phyloP scores from a whole-genome alignment of 148 eudicot genomes.

The Polygonum maritimum region DNA sequence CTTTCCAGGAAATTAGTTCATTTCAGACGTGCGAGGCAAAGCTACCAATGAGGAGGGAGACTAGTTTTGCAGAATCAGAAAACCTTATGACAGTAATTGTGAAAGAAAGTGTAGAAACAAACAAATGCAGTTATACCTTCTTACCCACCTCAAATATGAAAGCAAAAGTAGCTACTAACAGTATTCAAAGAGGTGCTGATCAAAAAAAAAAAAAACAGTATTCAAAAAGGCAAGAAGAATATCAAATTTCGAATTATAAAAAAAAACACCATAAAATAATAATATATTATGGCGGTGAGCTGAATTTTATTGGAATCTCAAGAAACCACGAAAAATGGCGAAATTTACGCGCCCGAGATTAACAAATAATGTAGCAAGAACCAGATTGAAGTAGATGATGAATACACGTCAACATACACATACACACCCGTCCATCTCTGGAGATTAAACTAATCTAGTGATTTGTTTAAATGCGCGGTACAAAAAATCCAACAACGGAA shows the following conservation, averaged over 20 bases:
- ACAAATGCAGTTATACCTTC: neutral
- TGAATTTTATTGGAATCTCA: neutral
- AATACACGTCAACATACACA: neutral
- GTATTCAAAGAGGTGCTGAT: no score
- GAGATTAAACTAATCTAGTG: neutral
- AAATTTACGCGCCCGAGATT: neutral
- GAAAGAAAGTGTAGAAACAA: neutral
- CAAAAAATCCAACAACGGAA: neutral
- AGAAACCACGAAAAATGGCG: neutral
- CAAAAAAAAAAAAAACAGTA: no score
- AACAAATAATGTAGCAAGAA: neutral
- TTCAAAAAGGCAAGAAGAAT: no score
- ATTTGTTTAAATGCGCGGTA: neutral
- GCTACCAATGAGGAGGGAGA: no score
- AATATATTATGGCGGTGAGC: neutral
- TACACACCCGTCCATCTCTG: neutral
- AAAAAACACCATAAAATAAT: no score
- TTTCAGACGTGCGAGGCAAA: no score
- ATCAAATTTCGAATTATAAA: neutral
- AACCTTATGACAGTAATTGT: no score
- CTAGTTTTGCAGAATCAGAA: no score
- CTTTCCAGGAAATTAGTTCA: no score
- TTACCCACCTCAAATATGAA: no score
- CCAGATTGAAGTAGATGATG: neutral
- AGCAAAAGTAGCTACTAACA: neutral